Percentiles rank a stretch among this genome's conserved stretches.
Conservation (phyloP, 352 stramenopile genomes). For the Plasmopara viticola region DNA sequence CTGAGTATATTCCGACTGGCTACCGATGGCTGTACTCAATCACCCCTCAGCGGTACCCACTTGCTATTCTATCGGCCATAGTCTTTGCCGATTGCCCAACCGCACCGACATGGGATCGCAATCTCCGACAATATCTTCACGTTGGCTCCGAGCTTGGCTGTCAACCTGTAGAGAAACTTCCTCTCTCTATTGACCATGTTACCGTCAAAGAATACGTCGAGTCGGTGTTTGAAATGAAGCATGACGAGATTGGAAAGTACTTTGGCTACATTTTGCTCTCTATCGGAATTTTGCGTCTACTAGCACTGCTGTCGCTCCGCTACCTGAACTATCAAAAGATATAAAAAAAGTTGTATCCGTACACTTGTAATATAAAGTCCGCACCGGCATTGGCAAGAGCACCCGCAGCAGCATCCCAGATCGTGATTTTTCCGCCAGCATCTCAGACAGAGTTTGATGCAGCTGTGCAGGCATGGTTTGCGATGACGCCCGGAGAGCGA, state of each 20-base stretch:
- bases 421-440: too few species aligned
- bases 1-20: conserved; percentile 31
- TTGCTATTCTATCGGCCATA: conserved; percentile 13
- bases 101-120: neutral
- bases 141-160: conserved; percentile 14
- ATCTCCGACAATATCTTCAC: too few species aligned
- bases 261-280: conserved; percentile 26
- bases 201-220: conserved; percentile 42
- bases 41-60: conserved; percentile 18
- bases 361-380: too few species aligned
- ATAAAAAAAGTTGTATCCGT: conserved; percentile 5
- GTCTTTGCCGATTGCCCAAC: conserved; percentile 24
- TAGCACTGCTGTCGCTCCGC: conserved; percentile 30
- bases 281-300: conserved; percentile 29
- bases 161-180: conserved; percentile 13
- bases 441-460: too few species aligned
- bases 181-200: conserved; percentile 11
- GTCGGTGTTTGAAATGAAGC: conserved; percentile 31
- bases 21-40: conserved; percentile 41
- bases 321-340: conserved; percentile 35
- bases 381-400: too few species aligned
- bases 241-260: conserved; percentile 31
- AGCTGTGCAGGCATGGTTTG: too few species aligned
- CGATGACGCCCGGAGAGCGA: too few species aligned
- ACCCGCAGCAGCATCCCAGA: too few species aligned